phyloP scores from a whole-genome alignment of 2,329 filamentous ascomycete genomes.

The Penicillium aurantiogriseum region DNA sequence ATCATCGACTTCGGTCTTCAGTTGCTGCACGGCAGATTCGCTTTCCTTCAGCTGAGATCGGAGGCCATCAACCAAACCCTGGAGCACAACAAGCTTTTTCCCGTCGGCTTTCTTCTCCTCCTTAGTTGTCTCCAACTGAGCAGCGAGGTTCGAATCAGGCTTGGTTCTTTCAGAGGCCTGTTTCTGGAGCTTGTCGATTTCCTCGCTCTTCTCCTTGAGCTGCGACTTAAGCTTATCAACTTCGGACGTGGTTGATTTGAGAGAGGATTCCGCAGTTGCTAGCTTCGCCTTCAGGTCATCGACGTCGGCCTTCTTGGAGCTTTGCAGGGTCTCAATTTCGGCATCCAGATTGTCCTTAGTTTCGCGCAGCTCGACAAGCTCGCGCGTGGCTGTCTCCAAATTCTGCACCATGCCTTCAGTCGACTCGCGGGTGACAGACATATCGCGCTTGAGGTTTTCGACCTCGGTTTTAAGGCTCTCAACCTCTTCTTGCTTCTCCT shows the following conservation, averaged over 20 bases:
- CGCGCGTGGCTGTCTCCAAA: conserved; percentile 65
- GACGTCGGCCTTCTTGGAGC: conserved; percentile 42
- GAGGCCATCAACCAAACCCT: conserved; percentile 56
- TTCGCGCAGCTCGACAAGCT: conserved; percentile 58
- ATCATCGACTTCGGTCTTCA: conserved; percentile 45
- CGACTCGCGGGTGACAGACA: conserved; percentile 70
- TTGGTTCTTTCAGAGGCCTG: conserved; percentile 26
- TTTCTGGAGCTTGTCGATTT: conserved; percentile 38
- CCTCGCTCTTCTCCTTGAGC: conserved; percentile 42
- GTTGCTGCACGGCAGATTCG: conserved; percentile 48
- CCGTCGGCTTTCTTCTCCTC: conserved; percentile 44
- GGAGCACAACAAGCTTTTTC: conserved; percentile 55
- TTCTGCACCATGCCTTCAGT: conserved; percentile 63
- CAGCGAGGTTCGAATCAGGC: conserved; percentile 26
- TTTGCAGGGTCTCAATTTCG: conserved; percentile 47
- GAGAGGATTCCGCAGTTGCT: conserved; percentile 30
- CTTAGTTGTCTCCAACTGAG: conserved; percentile 37
- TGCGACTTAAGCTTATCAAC: conserved; percentile 38
- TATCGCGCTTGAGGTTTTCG: conserved; percentile 64
- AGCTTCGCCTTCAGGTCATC: conserved; percentile 44
- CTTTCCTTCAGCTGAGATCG: conserved; percentile 55
- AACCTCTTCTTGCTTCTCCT: conserved; percentile 68
- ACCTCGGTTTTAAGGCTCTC: conserved; percentile 69
- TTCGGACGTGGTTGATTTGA: conserved; percentile 30
- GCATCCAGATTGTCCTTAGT: conserved; percentile 50